Conservation (phyloP, 345 rosid species). For the Murraya paniculata region DNA sequence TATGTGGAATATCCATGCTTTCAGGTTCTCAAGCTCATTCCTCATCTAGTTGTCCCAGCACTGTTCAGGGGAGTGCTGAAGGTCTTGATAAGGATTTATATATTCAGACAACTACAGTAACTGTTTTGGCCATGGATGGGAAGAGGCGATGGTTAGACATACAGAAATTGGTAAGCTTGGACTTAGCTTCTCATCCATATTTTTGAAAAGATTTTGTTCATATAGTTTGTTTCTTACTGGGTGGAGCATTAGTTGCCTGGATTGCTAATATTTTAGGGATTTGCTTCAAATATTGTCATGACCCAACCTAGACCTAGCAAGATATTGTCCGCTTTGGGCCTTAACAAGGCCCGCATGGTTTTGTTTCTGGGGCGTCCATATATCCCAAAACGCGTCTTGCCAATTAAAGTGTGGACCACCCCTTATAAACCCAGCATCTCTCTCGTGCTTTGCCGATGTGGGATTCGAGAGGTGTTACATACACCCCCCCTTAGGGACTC, state of each 20-base stretch:
- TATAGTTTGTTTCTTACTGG: neutral
- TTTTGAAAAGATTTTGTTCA: neutral
- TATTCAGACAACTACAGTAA: slow-evolving; percentile 74
- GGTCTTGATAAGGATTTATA: slow-evolving; percentile 91
- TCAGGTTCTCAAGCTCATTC: slow-evolving; percentile 55
- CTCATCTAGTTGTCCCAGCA: slow-evolving; percentile 53
- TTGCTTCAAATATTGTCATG: neutral
- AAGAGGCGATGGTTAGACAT: slow-evolving; percentile 98
- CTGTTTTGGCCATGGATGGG: slow-evolving; percentile 99
- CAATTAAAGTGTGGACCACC: no score
- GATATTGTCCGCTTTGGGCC: no score
- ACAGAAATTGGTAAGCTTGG: slow-evolving; percentile 64
- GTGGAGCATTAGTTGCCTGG: neutral
- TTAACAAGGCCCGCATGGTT: no score
- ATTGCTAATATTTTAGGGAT: neutral
- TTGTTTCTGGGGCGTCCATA: no score
- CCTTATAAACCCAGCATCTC: no score
- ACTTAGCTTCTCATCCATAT: slow-evolving; percentile 14
- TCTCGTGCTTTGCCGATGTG: no score
- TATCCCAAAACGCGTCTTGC: no score
- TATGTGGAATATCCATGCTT: slow-evolving; percentile 18
- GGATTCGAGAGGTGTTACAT: no score
- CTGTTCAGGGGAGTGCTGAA: slow-evolving; percentile 74
- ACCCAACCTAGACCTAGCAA: no score
- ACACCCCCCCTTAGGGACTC: no score